phyloP scores from a whole-genome alignment of 1,284 basidiomycete species.

The Volvariella surrecta region DNA sequence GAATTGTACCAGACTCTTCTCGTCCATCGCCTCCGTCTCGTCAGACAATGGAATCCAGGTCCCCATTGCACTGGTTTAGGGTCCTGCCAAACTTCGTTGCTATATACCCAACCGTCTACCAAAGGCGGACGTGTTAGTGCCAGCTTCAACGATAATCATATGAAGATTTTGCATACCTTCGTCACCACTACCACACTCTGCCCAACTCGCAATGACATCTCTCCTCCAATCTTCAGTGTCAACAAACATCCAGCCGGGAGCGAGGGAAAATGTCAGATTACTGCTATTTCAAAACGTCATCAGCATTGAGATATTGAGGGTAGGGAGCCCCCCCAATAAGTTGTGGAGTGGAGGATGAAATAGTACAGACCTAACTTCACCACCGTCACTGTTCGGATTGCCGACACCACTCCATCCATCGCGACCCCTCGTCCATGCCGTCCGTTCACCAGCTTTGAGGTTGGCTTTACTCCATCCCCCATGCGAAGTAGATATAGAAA shows the following conservation, averaged over 20 bases:
- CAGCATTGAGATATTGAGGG: slow-evolving; percentile 2
- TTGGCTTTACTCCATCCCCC: slow-evolving; percentile 50
- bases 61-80: slow-evolving; percentile 33
- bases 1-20: slow-evolving; percentile 50
- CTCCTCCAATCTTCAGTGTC: slow-evolving; percentile 68
- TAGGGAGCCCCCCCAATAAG: too few species aligned
- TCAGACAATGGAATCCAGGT: slow-evolving; percentile 36
- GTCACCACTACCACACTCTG: slow-evolving; percentile 32
- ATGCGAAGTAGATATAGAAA: too few species aligned
- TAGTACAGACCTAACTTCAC: slow-evolving; percentile 52
- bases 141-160: too few species aligned
- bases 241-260: slow-evolving; percentile 62
- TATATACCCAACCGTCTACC: slow-evolving; percentile 70
- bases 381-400: slow-evolving; percentile 19
- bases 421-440: slow-evolving; percentile 59
- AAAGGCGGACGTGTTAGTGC: slow-evolving; percentile 1
- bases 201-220: slow-evolving; percentile 53
- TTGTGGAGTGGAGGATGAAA: slow-evolving; percentile 8
- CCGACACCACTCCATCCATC: slow-evolving; percentile 65
- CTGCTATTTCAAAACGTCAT: slow-evolving; percentile 36
- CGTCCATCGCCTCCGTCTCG: slow-evolving; percentile 58
- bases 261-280: slow-evolving; percentile 67
- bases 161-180: slow-evolving; percentile 24
- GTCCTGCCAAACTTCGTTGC: slow-evolving; percentile 62
- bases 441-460: slow-evolving; percentile 45